These are phyloP conservation scores for Bullera alba DNA, from an alignment of 768 basidiomycete genomes.

Conservation along the genomic window DNA sequence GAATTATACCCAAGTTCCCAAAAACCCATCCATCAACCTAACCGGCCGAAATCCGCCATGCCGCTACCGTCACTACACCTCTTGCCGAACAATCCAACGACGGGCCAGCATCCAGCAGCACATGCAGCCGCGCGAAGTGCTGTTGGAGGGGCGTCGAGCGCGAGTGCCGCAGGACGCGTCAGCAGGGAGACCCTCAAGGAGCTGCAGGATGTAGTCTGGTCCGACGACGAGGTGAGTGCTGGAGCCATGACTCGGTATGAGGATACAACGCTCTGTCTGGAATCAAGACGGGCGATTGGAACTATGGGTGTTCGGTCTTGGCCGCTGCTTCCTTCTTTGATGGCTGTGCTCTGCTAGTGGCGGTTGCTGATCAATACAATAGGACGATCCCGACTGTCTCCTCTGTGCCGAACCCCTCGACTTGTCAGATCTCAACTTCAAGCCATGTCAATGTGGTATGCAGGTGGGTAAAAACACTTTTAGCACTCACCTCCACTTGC, in stretches of 20 bases:
- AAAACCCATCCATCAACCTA: too few species aligned
- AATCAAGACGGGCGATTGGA: too few species aligned
- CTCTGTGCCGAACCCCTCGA: conserved; percentile 99
- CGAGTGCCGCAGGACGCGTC: conserved; percentile 28
- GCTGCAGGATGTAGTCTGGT: conserved; percentile 46
- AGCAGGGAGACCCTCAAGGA: conserved; percentile 42
- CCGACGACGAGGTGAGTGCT: conserved; percentile 47
- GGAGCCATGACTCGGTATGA: too few species aligned
- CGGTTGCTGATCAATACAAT: too few species aligned
- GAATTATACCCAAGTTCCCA: too few species aligned
- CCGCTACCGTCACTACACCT: conserved; percentile 30
- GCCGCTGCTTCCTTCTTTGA: neutral
- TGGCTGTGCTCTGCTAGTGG: too few species aligned
- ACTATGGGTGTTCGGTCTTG: neutral
- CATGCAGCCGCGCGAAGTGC: neutral
- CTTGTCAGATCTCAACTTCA: conserved; percentile 97
- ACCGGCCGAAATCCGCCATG: conserved; percentile 13
- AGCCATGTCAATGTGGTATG: conserved; percentile 97
- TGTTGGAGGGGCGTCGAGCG: conserved; percentile 15
- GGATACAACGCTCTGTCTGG: too few species aligned
- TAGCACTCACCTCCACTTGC: neutral
- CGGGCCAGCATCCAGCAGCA: conserved; percentile 25
- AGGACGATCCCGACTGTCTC: conserved; percentile 98
- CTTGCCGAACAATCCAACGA: conserved; percentile 38
- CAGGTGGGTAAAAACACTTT: conserved; percentile 75